These are phyloP conservation scores for Cardamine chenopodiifolia DNA, from an alignment of 345 rosid genomes.

Conservation along the genomic window DNA sequence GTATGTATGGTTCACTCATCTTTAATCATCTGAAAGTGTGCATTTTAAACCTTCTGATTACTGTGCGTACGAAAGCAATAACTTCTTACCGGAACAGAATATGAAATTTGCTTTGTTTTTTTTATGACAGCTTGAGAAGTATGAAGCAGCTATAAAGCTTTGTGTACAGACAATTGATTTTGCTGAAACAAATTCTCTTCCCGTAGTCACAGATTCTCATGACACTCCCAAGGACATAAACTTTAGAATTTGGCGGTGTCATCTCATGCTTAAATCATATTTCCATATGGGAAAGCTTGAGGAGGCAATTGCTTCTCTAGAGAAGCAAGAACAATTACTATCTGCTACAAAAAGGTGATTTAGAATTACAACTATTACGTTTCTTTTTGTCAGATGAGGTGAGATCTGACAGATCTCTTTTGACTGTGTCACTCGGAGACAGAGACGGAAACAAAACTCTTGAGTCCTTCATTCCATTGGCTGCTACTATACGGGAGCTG, in stretches of 20 bases:
- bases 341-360: slow-evolving; percentile 54
- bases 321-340: slow-evolving; percentile 58
- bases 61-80: neutral
- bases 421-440: slow-evolving; percentile 22
- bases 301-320: slow-evolving; percentile 72
- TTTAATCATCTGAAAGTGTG: slow-evolving; percentile 18
- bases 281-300: slow-evolving; percentile 88
- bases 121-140: slow-evolving; percentile 70
- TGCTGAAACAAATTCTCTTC: slow-evolving; percentile 66
- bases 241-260: slow-evolving; percentile 68
- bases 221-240: slow-evolving; percentile 49
- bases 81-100: slow-evolving; percentile 2
- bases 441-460: slow-evolving; percentile 53
- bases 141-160: slow-evolving; percentile 80
- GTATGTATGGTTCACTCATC: slow-evolving; percentile 58
- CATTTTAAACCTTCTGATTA: slow-evolving; percentile 1
- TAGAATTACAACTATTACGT: neutral
- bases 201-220: slow-evolving; percentile 37
- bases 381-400: slow-evolving; percentile 11
- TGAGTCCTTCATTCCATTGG: slow-evolving; percentile 62
- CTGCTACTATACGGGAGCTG: slow-evolving; percentile 67
- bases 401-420: slow-evolving; percentile 24
- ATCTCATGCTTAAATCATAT: slow-evolving; percentile 68
- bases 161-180: slow-evolving; percentile 79
- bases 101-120: slow-evolving; percentile 23